Conservation (phyloP, 208 protist species). For the Crithidia mellificae region DNA sequence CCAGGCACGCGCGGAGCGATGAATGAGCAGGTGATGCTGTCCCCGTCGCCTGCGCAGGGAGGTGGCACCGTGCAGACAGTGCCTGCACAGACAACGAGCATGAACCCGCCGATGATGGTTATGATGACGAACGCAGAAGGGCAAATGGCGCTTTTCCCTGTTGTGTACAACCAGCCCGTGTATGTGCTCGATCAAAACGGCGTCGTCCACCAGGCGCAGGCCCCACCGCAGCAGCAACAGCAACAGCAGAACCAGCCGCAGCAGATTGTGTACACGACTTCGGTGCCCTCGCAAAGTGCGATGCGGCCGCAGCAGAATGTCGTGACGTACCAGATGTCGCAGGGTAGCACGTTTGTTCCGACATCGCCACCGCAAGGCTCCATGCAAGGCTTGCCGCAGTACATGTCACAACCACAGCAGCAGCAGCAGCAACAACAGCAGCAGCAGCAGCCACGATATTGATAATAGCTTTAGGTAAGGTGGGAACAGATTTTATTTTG, state of each 20-base stretch:
- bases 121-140: conserved; percentile 33
- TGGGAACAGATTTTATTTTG: too few relatives aligned
- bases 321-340: neutral
- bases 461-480: too few relatives aligned
- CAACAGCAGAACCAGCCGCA: conserved; percentile 16
- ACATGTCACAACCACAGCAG: neutral
- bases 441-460: conserved; percentile 1
- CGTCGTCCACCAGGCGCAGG: conserved; percentile 16
- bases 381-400: neutral
- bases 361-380: neutral
- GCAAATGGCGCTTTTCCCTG: conserved; percentile 26
- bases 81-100: neutral
- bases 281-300: neutral
- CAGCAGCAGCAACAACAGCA: neutral
- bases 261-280: conserved; percentile 17
- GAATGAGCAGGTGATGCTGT: conserved; percentile 10
- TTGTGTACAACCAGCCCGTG: conserved; percentile 30
- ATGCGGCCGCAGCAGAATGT: conserved; percentile 7
- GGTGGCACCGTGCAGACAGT: neutral
- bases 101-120: conserved; percentile 30
- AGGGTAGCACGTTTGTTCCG: neutral
- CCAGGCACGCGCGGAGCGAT: neutral
- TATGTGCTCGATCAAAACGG: conserved; percentile 14
- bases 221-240: conserved; percentile 1
- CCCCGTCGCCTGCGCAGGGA: conserved; percentile 1